Evolutionary conservation across 2,329 filamentous ascomycete species (phyloP).

Genomic region (Delphinella strobiligena): DNA sequence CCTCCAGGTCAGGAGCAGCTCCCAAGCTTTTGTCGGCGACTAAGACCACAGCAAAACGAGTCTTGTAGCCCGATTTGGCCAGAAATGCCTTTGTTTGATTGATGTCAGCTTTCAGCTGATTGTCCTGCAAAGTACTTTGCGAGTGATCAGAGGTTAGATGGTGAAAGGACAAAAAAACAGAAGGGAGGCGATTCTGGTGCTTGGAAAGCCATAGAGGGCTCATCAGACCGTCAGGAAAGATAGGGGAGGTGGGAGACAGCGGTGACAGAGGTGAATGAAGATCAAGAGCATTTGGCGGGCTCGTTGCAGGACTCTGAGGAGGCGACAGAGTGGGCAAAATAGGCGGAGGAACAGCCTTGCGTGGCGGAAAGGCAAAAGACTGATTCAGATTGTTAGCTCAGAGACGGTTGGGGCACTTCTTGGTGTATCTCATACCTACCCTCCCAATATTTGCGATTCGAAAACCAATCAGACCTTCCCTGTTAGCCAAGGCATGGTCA

Average conservation of each 20-base stretch:
- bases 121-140: constrained; percentile 69
- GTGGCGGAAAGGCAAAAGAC: constrained; percentile 47
- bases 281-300: constrained; percentile 28
- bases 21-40: constrained; percentile 54
- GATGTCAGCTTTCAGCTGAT: constrained; percentile 78
- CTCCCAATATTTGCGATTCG: constrained; percentile 64
- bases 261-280: constrained; percentile 89
- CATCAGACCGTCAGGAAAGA: constrained; percentile 85
- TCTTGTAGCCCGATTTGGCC: constrained; percentile 61
- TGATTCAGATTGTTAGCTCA: constrained; percentile 13
- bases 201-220: constrained; percentile 75
- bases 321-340: constrained; percentile 38
- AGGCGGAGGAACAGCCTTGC: constrained; percentile 50
- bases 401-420: background rate
- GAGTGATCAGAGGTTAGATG: constrained; percentile 59
- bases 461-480: constrained; percentile 42
- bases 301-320: constrained; percentile 41
- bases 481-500: constrained; percentile 37
- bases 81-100: constrained; percentile 62
- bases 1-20: constrained; percentile 49
- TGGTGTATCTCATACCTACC: constrained; percentile 46
- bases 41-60: constrained; percentile 64
- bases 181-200: constrained; percentile 74
- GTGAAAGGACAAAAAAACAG: constrained; percentile 72
- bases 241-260: constrained; percentile 65